Percentiles rank a stretch among this genome's conserved stretches.
These are phyloP conservation scores for Ceratocystis destructans DNA, from an alignment of 2,329 filamentous ascomycete genomes.

Conservation along the genomic window DNA sequence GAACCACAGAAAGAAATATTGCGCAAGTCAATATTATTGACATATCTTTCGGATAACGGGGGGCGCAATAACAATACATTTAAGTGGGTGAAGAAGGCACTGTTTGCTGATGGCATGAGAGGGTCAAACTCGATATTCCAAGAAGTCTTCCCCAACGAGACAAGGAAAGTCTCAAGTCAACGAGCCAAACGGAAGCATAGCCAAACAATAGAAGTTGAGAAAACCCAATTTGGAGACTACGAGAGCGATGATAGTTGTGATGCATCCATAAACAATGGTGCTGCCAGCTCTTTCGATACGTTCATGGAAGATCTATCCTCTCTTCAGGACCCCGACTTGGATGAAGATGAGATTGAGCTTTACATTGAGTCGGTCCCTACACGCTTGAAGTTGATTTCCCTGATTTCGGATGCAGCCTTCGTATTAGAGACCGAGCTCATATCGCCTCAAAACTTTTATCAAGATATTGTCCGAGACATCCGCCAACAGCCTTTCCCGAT, in stretches of 20 bases:
- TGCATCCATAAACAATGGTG: neutral
- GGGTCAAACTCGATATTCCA: slow-evolving; percentile 41
- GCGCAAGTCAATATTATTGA: slow-evolving; percentile 43
- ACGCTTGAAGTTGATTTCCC: slow-evolving; percentile 48
- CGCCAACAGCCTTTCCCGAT: slow-evolving; percentile 20
- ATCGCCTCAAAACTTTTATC: slow-evolving; percentile 42
- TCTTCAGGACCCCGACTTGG: slow-evolving; percentile 10
- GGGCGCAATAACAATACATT: slow-evolving; percentile 33
- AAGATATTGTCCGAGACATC: slow-evolving; percentile 38
- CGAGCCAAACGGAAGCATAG: slow-evolving; percentile 38
- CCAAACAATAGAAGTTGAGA: slow-evolving; percentile 41
- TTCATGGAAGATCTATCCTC: neutral
- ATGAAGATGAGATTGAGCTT: slow-evolving; percentile 12
- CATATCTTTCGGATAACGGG: slow-evolving; percentile 40
- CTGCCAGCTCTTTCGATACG: neutral
- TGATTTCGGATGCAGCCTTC: slow-evolving; percentile 36
- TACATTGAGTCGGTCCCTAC: slow-evolving; percentile 44
- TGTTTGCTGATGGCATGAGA: slow-evolving; percentile 52
- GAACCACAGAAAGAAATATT: slow-evolving; percentile 26
- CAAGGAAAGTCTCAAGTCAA: slow-evolving; percentile 28
- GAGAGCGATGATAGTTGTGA: slow-evolving; percentile 25
- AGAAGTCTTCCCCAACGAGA: slow-evolving; percentile 57
- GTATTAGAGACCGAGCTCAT: slow-evolving; percentile 33
- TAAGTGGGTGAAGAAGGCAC: slow-evolving; percentile 47
- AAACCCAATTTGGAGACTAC: slow-evolving; percentile 47